These are phyloP conservation scores for Ceratocystis variospora DNA, from an alignment of 2,329 filamentous ascomycete species.

Conservation along the genomic window DNA sequence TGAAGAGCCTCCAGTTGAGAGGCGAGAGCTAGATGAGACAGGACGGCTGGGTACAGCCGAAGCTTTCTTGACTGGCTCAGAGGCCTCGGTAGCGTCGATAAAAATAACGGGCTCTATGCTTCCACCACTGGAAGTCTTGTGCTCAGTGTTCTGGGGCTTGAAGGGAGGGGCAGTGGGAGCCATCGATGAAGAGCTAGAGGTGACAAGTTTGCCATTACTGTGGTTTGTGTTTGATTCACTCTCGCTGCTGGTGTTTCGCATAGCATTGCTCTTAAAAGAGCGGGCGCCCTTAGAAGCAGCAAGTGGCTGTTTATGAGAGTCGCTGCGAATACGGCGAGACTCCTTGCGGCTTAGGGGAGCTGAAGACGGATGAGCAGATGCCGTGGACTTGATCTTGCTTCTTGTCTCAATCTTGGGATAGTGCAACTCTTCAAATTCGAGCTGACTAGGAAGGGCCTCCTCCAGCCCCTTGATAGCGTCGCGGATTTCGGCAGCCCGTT, in stretches of 20 bases:
- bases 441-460: slow-evolving; percentile 32
- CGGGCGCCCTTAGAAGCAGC: background rate
- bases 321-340: slow-evolving; percentile 15
- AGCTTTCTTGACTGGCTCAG: slow-evolving; percentile 11
- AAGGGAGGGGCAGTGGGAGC: slow-evolving; percentile 13
- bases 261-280: slow-evolving; percentile 8
- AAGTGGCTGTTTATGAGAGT: slow-evolving; percentile 11
- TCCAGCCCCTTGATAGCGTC: slow-evolving; percentile 39
- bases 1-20: background rate
- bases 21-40: background rate
- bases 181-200: slow-evolving; percentile 8
- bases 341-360: slow-evolving; percentile 15
- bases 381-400: slow-evolving; percentile 20
- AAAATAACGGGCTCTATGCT: slow-evolving; percentile 6
- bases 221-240: slow-evolving; percentile 6
- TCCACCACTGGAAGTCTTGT: background rate
- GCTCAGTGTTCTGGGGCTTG: slow-evolving; percentile 12
- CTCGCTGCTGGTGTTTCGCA: slow-evolving; percentile 12
- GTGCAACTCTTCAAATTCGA: slow-evolving; percentile 32
- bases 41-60: background rate
- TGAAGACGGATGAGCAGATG: background rate
- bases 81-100: slow-evolving; percentile 8
- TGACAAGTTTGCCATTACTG: background rate
- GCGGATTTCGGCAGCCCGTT: slow-evolving; percentile 31
- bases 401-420: slow-evolving; percentile 28